Base-by-base conservation (phyloP, 495 filamentous ascomycete species). In the Hypoxylon subgilvum region DNA sequence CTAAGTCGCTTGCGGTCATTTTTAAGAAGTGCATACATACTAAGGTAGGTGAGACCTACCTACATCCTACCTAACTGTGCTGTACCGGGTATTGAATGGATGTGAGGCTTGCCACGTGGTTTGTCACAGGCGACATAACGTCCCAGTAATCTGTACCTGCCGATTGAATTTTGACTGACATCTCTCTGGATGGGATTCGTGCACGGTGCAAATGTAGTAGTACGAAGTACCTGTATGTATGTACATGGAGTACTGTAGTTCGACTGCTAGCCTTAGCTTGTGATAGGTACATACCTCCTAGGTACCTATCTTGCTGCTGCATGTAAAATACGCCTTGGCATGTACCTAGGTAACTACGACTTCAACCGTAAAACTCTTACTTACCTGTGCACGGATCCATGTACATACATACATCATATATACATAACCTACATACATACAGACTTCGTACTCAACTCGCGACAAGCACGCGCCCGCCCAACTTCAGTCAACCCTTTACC, bases 401-500 rank as follows among this genome's bases (percentile, higher is more conserved):
- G n/a, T n/a, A n/a, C n/a, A n/a, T n/a, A n/a, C n/a, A n/a, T n/a
- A n/a, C n/a, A n/a, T n/a, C n/a, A n/a, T n/a, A n/a, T n/a, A n/a
- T n/a, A n/a, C n/a, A n/a, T n/a, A n/a, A n/a, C n/a, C n/a, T n/a
- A n/a, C n/a, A n/a, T n/a, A n/a, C n/a, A n/a, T n/a, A n/a, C n/a
- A n/a, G n/a, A n/a, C n/a, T n/a, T n/a, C n/a, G n/a, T n/a, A n/a
- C n/a, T n/a, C n/a, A n/a, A n/a, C n/a, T n/a, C n/a, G n/a, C n/a
- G n/a, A n/a, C n/a, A n/a, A 50, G 3, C 27, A 58, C 54, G 53
- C 49, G 60, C 48, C n/a, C 60, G 61, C 61, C 61, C 54, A 58
- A 64, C 61, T 57, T 58, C n/a, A 41, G 23, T 27, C 23, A 27
- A 27, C 23, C 23, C 8, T 27, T 31, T 43, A 58, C 49, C 40